phyloP scores from a whole-genome alignment of 805 yeast genomes.

The Huiozyma naganishii region DNA sequence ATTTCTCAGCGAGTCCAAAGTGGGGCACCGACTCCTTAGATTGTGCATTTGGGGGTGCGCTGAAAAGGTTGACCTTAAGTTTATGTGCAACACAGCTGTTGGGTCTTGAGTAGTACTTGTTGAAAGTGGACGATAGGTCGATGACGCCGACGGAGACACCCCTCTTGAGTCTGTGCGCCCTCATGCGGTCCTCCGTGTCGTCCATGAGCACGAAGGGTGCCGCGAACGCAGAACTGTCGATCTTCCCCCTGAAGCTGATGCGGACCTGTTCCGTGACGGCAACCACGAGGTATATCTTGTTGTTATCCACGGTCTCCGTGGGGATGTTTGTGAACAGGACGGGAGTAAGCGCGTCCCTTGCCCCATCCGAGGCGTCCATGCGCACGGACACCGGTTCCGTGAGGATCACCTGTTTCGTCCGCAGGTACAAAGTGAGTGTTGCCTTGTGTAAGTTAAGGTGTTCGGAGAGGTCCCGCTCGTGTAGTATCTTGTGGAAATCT shows the following conservation, averaged over 20 bases:
- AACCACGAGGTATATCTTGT: slow-evolving; percentile 66
- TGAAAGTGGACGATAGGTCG: slow-evolving; percentile 70
- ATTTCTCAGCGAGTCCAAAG: slow-evolving; percentile 24
- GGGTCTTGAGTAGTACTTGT: slow-evolving; percentile 50
- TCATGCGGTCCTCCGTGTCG: slow-evolving; percentile 5
- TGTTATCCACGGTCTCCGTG: slow-evolving; percentile 44
- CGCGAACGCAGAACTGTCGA: slow-evolving; percentile 10
- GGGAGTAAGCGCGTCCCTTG: slow-evolving; percentile 9
- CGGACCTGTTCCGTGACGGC: slow-evolving; percentile 51
- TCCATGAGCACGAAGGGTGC: slow-evolving; percentile 19
- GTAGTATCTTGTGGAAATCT: slow-evolving; percentile 60
- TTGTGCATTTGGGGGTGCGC: slow-evolving; percentile 31
- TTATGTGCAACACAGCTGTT: slow-evolving; percentile 49
- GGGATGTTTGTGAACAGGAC: slow-evolving; percentile 69
- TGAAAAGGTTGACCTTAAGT: slow-evolving; percentile 59
- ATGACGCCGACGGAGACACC: slow-evolving; percentile 87
- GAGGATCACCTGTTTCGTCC: slow-evolving; percentile 51
- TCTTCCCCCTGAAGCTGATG: slow-evolving; percentile 28
- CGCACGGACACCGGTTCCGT: slow-evolving; percentile 72
- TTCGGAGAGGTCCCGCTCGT: slow-evolving; percentile 44
- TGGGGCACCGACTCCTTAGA: neutral
- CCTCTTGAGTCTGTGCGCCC: slow-evolving; percentile 37
- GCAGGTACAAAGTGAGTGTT: slow-evolving; percentile 60
- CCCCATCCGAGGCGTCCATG: slow-evolving; percentile 37
- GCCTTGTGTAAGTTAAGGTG: slow-evolving; percentile 47